These are phyloP conservation scores for Tardiomyces blankii DNA, from an alignment of 1,139 yeast species.

Conservation along the genomic window DNA sequence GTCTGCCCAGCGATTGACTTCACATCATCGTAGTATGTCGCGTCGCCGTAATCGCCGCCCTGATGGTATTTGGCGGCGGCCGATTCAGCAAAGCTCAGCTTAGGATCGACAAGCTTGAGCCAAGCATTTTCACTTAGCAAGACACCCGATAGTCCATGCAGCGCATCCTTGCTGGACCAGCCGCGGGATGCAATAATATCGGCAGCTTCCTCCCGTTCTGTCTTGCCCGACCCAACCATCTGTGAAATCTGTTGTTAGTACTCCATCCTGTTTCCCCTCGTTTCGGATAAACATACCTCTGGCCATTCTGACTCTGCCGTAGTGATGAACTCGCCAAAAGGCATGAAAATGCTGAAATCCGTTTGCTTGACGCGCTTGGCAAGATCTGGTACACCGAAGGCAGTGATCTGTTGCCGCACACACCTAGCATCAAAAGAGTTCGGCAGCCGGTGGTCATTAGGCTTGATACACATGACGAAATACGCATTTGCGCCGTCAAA, in stretches of 20 bases:
- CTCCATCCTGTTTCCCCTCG: neutral
- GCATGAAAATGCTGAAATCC: conserved; percentile 29
- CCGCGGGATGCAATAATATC: conserved; percentile 20
- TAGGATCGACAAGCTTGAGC: conserved; percentile 31
- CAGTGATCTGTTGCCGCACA: conserved; percentile 31
- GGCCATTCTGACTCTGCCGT: neutral
- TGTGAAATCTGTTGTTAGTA: conserved; percentile 9
- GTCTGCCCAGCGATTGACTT: conserved; percentile 20
- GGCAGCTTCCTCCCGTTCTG: conserved; percentile 27
- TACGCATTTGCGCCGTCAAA: conserved; percentile 30
- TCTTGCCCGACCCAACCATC: conserved; percentile 6
- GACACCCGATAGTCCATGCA: conserved; percentile 31
- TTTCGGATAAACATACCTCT: neutral
- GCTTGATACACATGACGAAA: conserved; percentile 31
- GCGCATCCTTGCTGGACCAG: conserved; percentile 30
- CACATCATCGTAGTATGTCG: conserved; percentile 23
- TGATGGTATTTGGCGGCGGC: conserved; percentile 17
- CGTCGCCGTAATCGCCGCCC: conserved; percentile 15
- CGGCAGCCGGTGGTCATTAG: conserved; percentile 29
- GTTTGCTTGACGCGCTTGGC: conserved; percentile 28
- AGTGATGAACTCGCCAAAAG: conserved; percentile 25
- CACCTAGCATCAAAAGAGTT: conserved; percentile 32
- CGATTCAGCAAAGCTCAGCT: conserved; percentile 19
- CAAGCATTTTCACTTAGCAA: conserved; percentile 31
- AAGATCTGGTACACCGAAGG: conserved; percentile 31